Evolutionary conservation across 2,329 filamentous ascomycete genomes (phyloP).

Genomic region (Aspergillus sp.): DNA sequence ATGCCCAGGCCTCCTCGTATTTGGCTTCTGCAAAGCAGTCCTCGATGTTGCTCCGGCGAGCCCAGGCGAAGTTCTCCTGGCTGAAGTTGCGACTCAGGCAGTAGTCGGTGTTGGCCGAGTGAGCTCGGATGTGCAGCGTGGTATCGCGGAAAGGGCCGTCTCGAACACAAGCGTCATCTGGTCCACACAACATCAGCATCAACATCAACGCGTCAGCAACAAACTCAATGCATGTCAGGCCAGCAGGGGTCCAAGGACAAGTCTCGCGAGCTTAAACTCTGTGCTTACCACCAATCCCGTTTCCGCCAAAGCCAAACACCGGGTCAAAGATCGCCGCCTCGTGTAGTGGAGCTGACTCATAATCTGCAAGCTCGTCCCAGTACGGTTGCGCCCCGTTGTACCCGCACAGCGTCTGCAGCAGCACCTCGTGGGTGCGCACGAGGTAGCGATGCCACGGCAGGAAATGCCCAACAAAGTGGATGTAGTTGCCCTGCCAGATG

Average conservation of each 20-base stretch:
- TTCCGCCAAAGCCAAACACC: conserved; percentile 4
- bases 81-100: neutral
- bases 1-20: conserved; percentile 2
- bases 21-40: neutral
- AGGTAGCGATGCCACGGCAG: conserved; percentile 10
- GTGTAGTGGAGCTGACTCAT: neutral
- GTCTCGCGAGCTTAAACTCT: neutral
- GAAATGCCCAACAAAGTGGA: conserved; percentile 7
- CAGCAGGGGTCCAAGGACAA: neutral
- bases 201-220: neutral
- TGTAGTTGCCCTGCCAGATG: conserved; percentile 7
- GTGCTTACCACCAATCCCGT: conserved; percentile 1
- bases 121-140: neutral
- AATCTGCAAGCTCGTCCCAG: conserved; percentile 6
- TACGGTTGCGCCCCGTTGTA: conserved; percentile 7
- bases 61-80: conserved; percentile 3
- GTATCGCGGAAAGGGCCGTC: neutral
- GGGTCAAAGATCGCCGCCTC: conserved; percentile 1
- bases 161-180: neutral
- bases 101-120: neutral
- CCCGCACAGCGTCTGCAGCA: conserved; percentile 1
- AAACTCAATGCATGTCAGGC: neutral
- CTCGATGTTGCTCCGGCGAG: neutral
- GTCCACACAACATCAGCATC: neutral
- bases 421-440: conserved; percentile 7